A percentile compares a stretch with the other conserved stretches of the same genome.
Conservation (phyloP, 2,329 filamentous ascomycete genomes). For the Diaporthe ilicicola region DNA sequence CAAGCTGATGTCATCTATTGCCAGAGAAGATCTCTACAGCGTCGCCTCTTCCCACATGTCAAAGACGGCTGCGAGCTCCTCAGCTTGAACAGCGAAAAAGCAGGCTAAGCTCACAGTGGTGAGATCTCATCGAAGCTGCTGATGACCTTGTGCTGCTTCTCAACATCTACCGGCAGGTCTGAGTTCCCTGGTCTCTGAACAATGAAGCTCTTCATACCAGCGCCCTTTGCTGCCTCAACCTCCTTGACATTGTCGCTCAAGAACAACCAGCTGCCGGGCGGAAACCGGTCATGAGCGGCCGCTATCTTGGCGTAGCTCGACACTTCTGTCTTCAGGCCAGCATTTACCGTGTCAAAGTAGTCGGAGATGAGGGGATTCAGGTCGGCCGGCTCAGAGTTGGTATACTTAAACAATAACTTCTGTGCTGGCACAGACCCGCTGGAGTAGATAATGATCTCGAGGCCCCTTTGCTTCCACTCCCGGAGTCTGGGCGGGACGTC, state of each 20-base stretch:
- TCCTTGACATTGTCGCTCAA: conserved; percentile 81
- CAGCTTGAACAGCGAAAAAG: background rate
- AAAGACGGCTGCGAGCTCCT: background rate
- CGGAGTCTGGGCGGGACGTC: conserved; percentile 74
- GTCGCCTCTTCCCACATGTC: background rate
- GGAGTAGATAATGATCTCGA: conserved; percentile 79
- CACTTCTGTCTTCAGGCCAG: conserved; percentile 75
- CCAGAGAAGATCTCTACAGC: background rate
- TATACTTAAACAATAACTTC: conserved; percentile 80
- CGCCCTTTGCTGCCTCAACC: conserved; percentile 67
- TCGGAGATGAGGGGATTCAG: conserved; percentile 66
- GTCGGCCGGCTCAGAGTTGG: conserved; percentile 65
- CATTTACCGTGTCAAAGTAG: conserved; percentile 85
- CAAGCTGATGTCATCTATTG: background rate
- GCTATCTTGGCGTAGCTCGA: conserved; percentile 75
- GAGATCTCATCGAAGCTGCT: conserved; percentile 43
- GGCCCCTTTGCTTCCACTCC: conserved; percentile 63
- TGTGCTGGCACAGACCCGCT: conserved; percentile 83
- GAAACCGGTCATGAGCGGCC: conserved; percentile 53
- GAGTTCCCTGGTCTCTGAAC: conserved; percentile 77
- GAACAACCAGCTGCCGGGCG: conserved; percentile 72
- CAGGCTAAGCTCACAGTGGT: background rate
- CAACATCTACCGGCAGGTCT: conserved; percentile 57
- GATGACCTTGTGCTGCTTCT: conserved; percentile 41
- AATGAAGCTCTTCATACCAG: conserved; percentile 70